Conservation (phyloP, 106 monocot genomes). For the Acorus gramineus region DNA sequence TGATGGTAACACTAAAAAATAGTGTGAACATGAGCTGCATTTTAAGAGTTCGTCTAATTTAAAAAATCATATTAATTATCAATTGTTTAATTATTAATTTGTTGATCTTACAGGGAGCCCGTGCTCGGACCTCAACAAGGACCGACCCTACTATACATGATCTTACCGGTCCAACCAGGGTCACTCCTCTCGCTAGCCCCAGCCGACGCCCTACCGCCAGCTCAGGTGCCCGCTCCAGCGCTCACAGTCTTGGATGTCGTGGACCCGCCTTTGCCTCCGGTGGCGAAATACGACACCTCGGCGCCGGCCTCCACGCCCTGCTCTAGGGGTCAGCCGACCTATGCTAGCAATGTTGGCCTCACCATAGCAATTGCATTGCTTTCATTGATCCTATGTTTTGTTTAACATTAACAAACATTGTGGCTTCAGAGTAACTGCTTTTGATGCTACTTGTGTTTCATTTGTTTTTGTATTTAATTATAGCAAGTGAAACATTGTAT, state of each 20-base stretch:
- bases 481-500: no score
- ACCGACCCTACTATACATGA: constrained; percentile 53
- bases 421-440: no score
- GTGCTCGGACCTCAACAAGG: constrained; percentile 48
- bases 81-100: background rate
- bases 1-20: no score
- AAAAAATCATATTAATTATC: no score
- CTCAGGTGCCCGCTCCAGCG: constrained; percentile 56
- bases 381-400: no score
- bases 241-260: constrained; percentile 41
- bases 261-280: constrained; percentile 73
- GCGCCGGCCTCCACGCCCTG: background rate
- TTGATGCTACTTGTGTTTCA: no score
- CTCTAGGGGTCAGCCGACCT: constrained; percentile 11
- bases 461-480: no score
- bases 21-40: no score
- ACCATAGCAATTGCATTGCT: no score
- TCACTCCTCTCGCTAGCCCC: constrained; percentile 27
- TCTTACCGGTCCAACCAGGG: constrained; percentile 51
- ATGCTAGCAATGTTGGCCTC: constrained; percentile 4
- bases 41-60: no score
- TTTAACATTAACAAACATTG: no score
- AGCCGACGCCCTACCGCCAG: constrained; percentile 45
- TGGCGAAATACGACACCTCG: background rate
- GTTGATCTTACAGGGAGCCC: constrained; percentile 52